These are phyloP conservation scores for Acanthamoeba sp. DNA, from an alignment of 208 protist species.

Conservation along the genomic window DNA sequence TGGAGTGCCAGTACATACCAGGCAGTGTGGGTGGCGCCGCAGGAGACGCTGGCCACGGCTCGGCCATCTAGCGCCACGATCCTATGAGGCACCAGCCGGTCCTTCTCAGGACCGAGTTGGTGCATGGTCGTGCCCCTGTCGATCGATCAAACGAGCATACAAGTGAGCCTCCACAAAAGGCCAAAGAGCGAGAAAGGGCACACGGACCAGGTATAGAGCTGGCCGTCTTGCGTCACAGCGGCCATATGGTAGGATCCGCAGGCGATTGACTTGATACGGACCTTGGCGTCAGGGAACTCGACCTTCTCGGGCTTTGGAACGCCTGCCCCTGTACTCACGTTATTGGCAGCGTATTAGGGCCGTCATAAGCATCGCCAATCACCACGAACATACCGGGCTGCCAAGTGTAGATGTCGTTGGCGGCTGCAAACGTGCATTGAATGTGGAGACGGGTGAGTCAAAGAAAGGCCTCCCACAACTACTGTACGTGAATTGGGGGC, in stretches of 20 bases:
- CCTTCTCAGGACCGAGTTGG: constrained; percentile 13
- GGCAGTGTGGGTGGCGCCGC: neutral
- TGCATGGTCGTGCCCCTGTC: constrained; percentile 11
- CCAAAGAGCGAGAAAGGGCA: neutral
- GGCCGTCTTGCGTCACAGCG: neutral
- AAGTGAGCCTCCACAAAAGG: neutral
- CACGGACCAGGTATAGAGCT: constrained; percentile 44
- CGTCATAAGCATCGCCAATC: no score
- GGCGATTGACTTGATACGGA: neutral
- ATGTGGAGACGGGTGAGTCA: neutral
- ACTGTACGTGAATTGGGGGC: no score
- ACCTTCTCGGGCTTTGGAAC: neutral
- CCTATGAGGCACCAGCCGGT: neutral
- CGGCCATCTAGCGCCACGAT: neutral
- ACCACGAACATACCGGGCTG: neutral
- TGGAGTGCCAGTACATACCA: neutral
- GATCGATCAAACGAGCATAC: neutral
- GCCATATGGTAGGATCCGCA: constrained; percentile 17
- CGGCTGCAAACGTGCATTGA: neutral
- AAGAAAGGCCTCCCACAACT: no score
- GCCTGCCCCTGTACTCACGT: neutral
- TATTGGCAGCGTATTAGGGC: no score
- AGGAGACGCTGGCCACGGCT: neutral
- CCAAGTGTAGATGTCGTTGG: neutral
- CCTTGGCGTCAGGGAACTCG: neutral